Evolutionary conservation across 2,329 filamentous ascomycete genomes (phyloP).

Genomic region (Byssochlamys sp.): DNA sequence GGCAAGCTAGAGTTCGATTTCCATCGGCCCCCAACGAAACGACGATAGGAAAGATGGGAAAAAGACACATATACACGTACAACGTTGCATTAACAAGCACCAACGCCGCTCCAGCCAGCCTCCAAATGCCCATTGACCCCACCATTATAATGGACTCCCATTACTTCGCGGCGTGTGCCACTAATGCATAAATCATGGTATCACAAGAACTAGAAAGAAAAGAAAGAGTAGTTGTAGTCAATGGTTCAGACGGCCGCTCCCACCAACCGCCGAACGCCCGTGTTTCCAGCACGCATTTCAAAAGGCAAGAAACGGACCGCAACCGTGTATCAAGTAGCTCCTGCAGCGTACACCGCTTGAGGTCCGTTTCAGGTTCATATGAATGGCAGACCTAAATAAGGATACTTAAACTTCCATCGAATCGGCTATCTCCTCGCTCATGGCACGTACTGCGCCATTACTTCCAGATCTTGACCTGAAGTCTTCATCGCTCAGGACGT

Average conservation of each 20-base stretch:
- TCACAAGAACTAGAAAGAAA: not conserved
- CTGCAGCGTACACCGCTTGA: not conserved
- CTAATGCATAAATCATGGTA: not conserved
- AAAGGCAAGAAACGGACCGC: not conserved
- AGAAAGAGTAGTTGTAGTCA: not conserved
- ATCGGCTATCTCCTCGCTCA: constrained; percentile 46
- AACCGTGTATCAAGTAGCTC: not conserved
- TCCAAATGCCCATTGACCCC: not conserved
- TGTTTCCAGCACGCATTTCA: not conserved
- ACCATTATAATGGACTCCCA: not conserved
- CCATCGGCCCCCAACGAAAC: not conserved
- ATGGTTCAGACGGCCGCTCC: not conserved
- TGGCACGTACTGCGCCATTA: constrained; percentile 40
- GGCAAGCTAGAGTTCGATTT: not conserved
- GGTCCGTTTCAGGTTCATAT: not conserved
- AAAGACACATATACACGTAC: not conserved
- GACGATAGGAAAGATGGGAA: not conserved
- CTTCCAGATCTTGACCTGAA: constrained; percentile 26
- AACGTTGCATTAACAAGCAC: not conserved
- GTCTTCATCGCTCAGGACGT: constrained; percentile 38
- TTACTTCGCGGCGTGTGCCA: not conserved
- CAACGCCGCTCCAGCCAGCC: not conserved
- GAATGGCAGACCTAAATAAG: not conserved
- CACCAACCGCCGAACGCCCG: not conserved
- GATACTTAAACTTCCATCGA: constrained; percentile 41